phyloP scores from a whole-genome alignment of 2,329 filamentous ascomycete genomes.

The Dendrostoma leiphaemia region DNA sequence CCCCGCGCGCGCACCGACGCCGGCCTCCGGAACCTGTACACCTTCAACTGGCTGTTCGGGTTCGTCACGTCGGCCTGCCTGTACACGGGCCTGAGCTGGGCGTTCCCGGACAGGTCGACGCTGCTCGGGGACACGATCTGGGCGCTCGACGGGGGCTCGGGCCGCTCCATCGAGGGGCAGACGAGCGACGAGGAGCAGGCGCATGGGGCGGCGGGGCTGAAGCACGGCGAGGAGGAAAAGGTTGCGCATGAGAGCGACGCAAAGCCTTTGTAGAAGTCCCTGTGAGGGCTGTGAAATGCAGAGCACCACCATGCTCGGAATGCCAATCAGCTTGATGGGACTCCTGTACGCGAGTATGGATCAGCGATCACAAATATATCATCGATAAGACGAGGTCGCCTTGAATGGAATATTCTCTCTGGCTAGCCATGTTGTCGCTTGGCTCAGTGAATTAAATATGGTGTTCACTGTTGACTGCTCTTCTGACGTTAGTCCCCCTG shows the following conservation, averaged over 20 bases:
- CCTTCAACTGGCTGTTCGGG: slow-evolving; percentile 30
- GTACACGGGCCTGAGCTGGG: slow-evolving; percentile 48
- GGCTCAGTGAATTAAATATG: too few relatives aligned
- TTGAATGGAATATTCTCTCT: too few relatives aligned
- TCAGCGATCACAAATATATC: too few relatives aligned
- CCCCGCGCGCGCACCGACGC: slow-evolving; percentile 18
- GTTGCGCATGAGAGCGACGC: neutral
- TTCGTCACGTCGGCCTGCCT: slow-evolving; percentile 46
- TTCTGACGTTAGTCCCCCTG: too few relatives aligned
- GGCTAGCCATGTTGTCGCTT: too few relatives aligned
- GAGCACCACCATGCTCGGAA: too few relatives aligned
- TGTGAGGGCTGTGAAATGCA: too few relatives aligned
- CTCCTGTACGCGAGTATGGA: too few relatives aligned
- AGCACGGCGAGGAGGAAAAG: neutral
- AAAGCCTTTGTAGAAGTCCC: neutral
- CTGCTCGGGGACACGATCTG: slow-evolving; percentile 42
- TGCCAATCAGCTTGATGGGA: too few relatives aligned
- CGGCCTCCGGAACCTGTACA: slow-evolving; percentile 27
- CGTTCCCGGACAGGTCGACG: slow-evolving; percentile 48
- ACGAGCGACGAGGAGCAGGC: slow-evolving; percentile 22
- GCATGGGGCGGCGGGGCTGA: neutral
- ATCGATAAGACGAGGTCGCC: too few relatives aligned
- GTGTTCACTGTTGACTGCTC: too few relatives aligned
- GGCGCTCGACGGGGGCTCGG: slow-evolving; percentile 29
- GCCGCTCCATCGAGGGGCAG: slow-evolving; percentile 18